Conservation (phyloP, 495 filamentous ascomycete genomes). For the Hyaloscypha hepaticicola region DNA sequence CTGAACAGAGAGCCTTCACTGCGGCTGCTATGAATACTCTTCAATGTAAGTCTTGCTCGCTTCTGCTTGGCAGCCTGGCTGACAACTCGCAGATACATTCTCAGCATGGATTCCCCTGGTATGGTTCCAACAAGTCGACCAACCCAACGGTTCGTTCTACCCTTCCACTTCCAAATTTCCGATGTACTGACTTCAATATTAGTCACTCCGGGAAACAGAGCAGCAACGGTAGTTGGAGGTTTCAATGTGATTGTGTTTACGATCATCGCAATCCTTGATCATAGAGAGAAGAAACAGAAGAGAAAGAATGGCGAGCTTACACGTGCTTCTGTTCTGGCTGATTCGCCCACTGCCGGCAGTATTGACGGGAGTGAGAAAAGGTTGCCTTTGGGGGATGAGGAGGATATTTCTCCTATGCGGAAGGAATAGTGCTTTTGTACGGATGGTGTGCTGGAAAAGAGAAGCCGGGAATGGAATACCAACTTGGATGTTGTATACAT, state of each 20-base stretch:
- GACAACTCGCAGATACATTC: conserved; percentile 17
- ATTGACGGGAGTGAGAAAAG: conserved; percentile 11
- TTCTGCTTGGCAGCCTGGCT: not conserved
- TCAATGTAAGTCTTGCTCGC: conserved; percentile 13
- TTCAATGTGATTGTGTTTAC: conserved; percentile 21
- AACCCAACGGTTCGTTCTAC: conserved; percentile 18
- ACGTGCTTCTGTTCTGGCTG: not conserved
- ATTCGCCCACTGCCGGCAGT: conserved; percentile 4
- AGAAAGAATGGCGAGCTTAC: conserved; percentile 13
- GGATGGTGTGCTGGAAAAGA: too few relatives aligned
- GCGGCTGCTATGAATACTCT: conserved; percentile 27
- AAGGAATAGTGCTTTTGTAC: conserved; percentile 1
- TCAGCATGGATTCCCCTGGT: conserved; percentile 24
- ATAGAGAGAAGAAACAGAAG: conserved; percentile 23
- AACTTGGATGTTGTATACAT: too few relatives aligned
- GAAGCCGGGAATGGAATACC: too few relatives aligned
- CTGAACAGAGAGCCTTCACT: conserved; percentile 27
- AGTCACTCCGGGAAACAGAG: conserved; percentile 25
- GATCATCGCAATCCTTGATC: conserved; percentile 15
- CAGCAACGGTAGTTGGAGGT: conserved; percentile 21
- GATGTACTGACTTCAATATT: not conserved
- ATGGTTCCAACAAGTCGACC: conserved; percentile 26
- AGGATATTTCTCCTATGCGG: not conserved
- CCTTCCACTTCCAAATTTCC: not conserved
- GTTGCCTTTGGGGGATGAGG: conserved; percentile 3